These are phyloP conservation scores for Scleroderma bovista DNA, from an alignment of 768 basidiomycete genomes.

Conservation along the genomic window DNA sequence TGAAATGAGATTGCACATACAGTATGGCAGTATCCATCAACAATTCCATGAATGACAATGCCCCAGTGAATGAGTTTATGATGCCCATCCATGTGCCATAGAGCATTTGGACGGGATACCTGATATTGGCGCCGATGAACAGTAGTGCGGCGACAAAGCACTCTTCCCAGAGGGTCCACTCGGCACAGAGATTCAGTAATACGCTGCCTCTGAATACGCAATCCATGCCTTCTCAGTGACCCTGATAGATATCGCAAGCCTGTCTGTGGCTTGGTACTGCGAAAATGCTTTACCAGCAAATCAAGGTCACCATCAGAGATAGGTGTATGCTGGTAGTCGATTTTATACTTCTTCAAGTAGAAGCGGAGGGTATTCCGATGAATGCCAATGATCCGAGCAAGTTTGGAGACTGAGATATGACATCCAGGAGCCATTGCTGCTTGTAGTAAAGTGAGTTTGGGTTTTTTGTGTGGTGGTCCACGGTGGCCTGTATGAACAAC, in stretches of 20 bases:
- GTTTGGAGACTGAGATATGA: constrained; percentile 7
- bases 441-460: neutral
- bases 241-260: constrained; percentile 9
- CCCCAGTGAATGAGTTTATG: constrained; percentile 35
- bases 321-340: constrained; percentile 10
- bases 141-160: neutral
- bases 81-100: constrained; percentile 16
- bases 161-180: neutral
- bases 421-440: neutral
- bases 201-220: neutral
- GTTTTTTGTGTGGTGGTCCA: neutral
- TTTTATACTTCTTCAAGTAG: constrained; percentile 8
- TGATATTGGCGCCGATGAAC: neutral
- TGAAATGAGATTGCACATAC: too few relatives aligned
- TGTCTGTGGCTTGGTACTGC: constrained; percentile 4
- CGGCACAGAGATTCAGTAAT: neutral
- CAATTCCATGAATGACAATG: constrained; percentile 29
- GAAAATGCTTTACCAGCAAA: constrained; percentile 7
- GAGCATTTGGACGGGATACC: neutral
- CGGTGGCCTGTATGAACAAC: neutral
- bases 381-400: constrained; percentile 11
- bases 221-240: neutral
- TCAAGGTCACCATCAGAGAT: constrained; percentile 17
- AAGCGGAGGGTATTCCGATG: constrained; percentile 14
- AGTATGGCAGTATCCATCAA: too few relatives aligned